Conservation (phyloP, 192 early-diverging fungal genomes). For the Lobosporangium transversale region DNA sequence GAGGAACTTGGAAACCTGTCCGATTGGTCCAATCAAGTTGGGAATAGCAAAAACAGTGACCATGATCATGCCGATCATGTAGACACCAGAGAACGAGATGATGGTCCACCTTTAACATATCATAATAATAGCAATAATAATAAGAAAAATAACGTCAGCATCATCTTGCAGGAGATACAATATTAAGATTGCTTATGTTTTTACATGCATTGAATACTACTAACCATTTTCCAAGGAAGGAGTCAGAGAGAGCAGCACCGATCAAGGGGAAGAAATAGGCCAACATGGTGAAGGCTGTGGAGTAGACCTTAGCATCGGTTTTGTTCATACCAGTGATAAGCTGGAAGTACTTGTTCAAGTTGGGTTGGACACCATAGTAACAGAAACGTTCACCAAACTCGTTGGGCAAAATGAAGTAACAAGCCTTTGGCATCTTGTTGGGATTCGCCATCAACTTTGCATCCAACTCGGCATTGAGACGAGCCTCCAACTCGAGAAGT, state of each 20-base stretch:
- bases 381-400: conserved; percentile 63
- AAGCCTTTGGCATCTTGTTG: conserved; percentile 55
- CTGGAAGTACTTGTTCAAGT: conserved; percentile 57
- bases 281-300: conserved; percentile 56
- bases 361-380: conserved; percentile 68
- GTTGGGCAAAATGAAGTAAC: conserved; percentile 63
- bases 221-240: conserved; percentile 73
- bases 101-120: conserved; percentile 48
- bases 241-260: conserved; percentile 70
- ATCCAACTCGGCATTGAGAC: conserved; percentile 63
- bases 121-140: not conserved
- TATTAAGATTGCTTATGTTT: no score
- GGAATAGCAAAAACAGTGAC: conserved; percentile 61
- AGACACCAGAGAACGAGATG: conserved; percentile 55
- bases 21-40: conserved; percentile 39
- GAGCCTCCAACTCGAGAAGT: conserved; percentile 56
- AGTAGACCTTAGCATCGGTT: conserved; percentile 32
- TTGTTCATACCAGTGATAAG: conserved; percentile 46
- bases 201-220: no score
- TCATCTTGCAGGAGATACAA: no score
- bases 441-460: conserved; percentile 60
- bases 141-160: no score
- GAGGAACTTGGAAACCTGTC: conserved; percentile 34
- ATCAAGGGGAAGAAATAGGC: conserved; percentile 69
- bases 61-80: conserved; percentile 62